A percentile compares a stretch with the other conserved stretches of the same genome.
These are phyloP conservation scores for Dionaea muscipula DNA, from an alignment of 179 eudicot genomes.

Conservation along the genomic window DNA sequence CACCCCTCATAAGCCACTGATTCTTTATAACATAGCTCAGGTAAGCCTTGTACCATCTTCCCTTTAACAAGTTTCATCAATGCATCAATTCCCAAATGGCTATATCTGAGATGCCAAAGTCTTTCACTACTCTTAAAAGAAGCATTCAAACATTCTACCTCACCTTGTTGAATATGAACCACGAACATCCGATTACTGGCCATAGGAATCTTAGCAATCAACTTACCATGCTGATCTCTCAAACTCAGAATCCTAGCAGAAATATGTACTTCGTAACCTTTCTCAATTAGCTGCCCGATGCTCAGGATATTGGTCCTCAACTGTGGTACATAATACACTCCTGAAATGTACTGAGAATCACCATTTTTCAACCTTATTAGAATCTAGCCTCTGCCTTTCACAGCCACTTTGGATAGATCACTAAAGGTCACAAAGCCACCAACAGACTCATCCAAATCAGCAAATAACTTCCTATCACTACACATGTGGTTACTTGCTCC, in stretches of 20 bases:
- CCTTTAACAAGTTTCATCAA: background rate
- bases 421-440: background rate
- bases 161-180: background rate
- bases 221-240: background rate
- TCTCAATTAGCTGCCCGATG: background rate
- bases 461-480: background rate
- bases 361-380: background rate
- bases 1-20: background rate
- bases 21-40: background rate
- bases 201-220: background rate
- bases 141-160: background rate
- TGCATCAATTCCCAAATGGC: background rate
- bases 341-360: background rate
- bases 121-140: background rate
- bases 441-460: background rate
- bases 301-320: background rate
- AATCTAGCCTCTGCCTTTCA: background rate
- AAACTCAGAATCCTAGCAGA: background rate
- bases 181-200: background rate
- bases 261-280: background rate
- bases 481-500: conserved; percentile 1
- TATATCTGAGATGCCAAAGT: background rate
- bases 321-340: background rate
- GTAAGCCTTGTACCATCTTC: background rate
- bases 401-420: background rate